Conservation (phyloP, 345 rosid species). For the Melaleuca quinquenervia region DNA sequence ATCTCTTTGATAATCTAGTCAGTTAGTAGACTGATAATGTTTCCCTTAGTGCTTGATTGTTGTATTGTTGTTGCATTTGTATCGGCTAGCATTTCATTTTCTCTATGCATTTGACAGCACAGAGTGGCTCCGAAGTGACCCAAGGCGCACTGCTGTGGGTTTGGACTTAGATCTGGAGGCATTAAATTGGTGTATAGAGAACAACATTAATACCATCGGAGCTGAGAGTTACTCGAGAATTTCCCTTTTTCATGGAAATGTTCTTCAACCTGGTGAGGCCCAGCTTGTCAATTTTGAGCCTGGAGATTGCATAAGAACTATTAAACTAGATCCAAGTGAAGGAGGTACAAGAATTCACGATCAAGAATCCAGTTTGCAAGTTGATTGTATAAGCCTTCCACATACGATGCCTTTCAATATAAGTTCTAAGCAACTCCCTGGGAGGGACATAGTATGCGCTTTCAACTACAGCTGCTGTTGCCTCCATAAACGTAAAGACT, state of each 20-base stretch:
- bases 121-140: slow-evolving; percentile 73
- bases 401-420: slow-evolving; percentile 2
- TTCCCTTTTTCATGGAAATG: slow-evolving; percentile 76
- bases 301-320: slow-evolving; percentile 25
- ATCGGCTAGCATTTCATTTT: not conserved
- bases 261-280: slow-evolving; percentile 64
- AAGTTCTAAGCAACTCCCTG: slow-evolving; percentile 26
- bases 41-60: not conserved
- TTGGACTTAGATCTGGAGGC: slow-evolving; percentile 86
- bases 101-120: slow-evolving; percentile 28
- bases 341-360: slow-evolving; percentile 14
- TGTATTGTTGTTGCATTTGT: not conserved
- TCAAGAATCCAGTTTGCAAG: slow-evolving; percentile 2
- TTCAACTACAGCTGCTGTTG: slow-evolving; percentile 92
- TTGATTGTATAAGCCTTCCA: not conserved
- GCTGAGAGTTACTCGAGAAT: slow-evolving; percentile 62
- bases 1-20: not conserved
- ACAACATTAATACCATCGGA: slow-evolving; percentile 58
- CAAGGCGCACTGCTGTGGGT: slow-evolving; percentile 83
- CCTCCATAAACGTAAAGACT: slow-evolving; percentile 66
- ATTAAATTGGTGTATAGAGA: slow-evolving; percentile 68
- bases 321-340: not conserved
- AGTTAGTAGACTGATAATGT: not conserved
- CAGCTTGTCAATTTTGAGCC: slow-evolving; percentile 42
- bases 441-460: slow-evolving; percentile 85